Evolutionary conservation across 1,284 basidiomycete species (phyloP).

Genomic region (Leccinum subrobustum): DNA sequence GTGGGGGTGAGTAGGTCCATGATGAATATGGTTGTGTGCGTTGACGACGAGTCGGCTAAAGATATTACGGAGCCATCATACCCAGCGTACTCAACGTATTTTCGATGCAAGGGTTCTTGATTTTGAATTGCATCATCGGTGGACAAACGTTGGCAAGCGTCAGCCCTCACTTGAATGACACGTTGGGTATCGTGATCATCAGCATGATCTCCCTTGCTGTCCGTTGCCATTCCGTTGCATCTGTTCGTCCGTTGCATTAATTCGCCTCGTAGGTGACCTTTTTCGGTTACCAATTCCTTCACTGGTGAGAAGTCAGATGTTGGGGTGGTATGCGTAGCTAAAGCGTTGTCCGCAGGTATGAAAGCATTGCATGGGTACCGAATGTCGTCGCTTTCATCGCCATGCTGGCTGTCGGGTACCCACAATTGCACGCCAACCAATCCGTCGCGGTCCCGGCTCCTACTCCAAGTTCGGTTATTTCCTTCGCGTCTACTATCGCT

Average conservation of each 20-base stretch:
- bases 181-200: conserved; percentile 78
- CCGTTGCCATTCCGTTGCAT: conserved; percentile 16
- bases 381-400: conserved; percentile 65
- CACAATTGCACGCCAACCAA: conserved; percentile 29
- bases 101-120: conserved; percentile 65
- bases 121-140: conserved; percentile 73
- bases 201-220: conserved; percentile 64
- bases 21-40: background rate
- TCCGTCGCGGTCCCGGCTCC: conserved; percentile 33
- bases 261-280: conserved; percentile 41
- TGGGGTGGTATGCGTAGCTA: background rate
- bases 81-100: conserved; percentile 66
- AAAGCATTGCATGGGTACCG: conserved; percentile 66
- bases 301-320: conserved; percentile 38
- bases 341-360: conserved; percentile 36
- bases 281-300: conserved; percentile 63
- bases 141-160: conserved; percentile 70
- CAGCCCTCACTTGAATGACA: conserved; percentile 47
- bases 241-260: conserved; percentile 8
- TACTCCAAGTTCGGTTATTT: conserved; percentile 33
- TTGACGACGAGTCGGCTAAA: conserved; percentile 25
- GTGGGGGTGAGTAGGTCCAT: conserved; percentile 39
- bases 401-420: conserved; percentile 56
- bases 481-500: conserved; percentile 45
- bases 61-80: conserved; percentile 61